Percentiles rank a stretch among this genome's conserved stretches.
These are phyloP conservation scores for Quercus lobata DNA, from an alignment of 331 rosid genomes.

Conservation along the genomic window DNA sequence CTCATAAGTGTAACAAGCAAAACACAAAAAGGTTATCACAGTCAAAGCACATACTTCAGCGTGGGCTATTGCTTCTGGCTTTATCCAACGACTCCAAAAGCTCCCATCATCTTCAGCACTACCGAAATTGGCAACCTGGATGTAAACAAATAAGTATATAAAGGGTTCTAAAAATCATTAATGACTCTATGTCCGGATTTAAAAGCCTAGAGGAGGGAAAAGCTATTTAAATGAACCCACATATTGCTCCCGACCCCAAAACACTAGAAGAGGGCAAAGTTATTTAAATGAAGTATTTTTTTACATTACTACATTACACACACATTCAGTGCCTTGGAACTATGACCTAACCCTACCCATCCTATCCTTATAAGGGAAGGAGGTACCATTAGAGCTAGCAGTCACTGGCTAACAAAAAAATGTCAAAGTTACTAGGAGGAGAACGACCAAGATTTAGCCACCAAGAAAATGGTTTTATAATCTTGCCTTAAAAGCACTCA, in stretches of 20 bases:
- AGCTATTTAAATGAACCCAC: background rate
- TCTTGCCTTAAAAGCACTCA: constrained; percentile 96
- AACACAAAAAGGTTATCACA: background rate
- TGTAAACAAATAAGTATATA: background rate
- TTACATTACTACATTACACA: background rate
- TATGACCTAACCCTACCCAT: background rate
- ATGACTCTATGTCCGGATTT: background rate
- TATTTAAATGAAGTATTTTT: background rate
- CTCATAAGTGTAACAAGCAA: background rate
- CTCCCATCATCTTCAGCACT: constrained; percentile 95
- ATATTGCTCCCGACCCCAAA: background rate
- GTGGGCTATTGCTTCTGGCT: constrained; percentile 76
- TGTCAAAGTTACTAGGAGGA: background rate
- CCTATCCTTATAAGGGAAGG: background rate
- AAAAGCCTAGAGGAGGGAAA: background rate
- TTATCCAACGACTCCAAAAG: constrained; percentile 99
- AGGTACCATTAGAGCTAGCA: background rate
- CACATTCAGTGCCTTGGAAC: background rate
- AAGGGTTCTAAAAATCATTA: background rate
- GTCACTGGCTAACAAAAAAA: background rate
- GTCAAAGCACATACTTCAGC: constrained; percentile 69
- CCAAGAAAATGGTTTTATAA: constrained; percentile 6
- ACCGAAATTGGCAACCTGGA: constrained; percentile 89
- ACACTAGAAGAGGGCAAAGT: background rate
- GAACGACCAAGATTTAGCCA: background rate